Percentiles rank a stretch among this genome's conserved stretches.
phyloP scores from a whole-genome alignment of 768 basidiomycete genomes.

The Tricholomella constricta region DNA sequence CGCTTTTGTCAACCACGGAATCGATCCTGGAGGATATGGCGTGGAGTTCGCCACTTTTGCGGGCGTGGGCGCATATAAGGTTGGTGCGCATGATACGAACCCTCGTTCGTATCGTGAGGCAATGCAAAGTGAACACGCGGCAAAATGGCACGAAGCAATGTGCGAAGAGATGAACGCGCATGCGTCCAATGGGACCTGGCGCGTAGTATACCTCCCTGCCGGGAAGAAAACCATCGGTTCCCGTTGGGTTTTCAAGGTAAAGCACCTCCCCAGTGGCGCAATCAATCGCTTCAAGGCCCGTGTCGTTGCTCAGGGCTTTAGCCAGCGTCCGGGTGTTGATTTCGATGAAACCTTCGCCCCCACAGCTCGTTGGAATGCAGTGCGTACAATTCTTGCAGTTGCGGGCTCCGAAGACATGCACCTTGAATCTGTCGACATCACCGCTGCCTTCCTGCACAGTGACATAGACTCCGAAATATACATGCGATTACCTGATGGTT shows the following conservation, averaged over 20 bases:
- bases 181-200: conserved; percentile 33
- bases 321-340: conserved; percentile 40
- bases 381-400: conserved; percentile 22
- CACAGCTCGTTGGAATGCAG: conserved; percentile 19
- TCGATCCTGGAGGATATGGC: neutral
- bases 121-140: conserved; percentile 14
- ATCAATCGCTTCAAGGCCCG: conserved; percentile 42
- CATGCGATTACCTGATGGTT: neutral
- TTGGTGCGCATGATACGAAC: conserved; percentile 3
- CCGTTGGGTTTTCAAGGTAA: conserved; percentile 43
- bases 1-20: neutral
- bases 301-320: conserved; percentile 42
- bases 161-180: conserved; percentile 29
- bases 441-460: neutral
- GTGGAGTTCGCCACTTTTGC: neutral
- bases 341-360: conserved; percentile 40
- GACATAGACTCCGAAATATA: neutral
- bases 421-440: conserved; percentile 14
- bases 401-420: conserved; percentile 28
- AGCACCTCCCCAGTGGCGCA: conserved; percentile 39
- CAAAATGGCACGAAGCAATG: conserved; percentile 28
- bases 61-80: neutral
- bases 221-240: conserved; percentile 34
- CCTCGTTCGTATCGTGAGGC: conserved; percentile 20
- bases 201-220: conserved; percentile 34